A percentile compares a stretch with the other conserved stretches of the same genome.
Conservation (phyloP, 495 filamentous ascomycete genomes). For the Aspergillus sclerotiicarbonarius region DNA sequence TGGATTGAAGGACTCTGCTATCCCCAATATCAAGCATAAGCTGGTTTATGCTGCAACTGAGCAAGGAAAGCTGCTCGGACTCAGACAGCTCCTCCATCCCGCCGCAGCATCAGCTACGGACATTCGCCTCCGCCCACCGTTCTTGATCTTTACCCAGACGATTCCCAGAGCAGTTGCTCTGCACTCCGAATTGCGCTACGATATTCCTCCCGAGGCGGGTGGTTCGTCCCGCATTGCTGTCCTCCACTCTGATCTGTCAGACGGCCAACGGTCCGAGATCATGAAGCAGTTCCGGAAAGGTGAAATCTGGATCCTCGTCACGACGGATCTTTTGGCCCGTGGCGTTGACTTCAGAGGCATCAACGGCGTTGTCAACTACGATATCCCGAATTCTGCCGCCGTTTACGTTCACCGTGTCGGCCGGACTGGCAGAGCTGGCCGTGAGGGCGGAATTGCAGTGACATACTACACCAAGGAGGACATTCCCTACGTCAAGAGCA, state of each 20-base stretch:
- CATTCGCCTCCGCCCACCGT: conserved; percentile 75
- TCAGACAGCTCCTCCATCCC: conserved; percentile 89
- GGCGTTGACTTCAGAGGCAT: conserved; percentile 90
- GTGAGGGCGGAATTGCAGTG: conserved; percentile 85
- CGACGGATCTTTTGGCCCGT: conserved; percentile 86
- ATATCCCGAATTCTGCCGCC: conserved; percentile 83
- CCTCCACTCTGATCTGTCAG: conserved; percentile 82
- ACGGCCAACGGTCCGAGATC: conserved; percentile 67
- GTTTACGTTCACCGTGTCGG: conserved; percentile 93
- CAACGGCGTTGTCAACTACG: conserved; percentile 95
- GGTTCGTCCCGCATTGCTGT: conserved; percentile 84
- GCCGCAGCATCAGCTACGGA: conserved; percentile 54
- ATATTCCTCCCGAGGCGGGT: conserved; percentile 85
- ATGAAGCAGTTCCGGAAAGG: conserved; percentile 89
- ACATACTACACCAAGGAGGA: conserved; percentile 96
- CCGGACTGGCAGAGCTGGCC: conserved; percentile 83
- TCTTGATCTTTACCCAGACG: conserved; percentile 92
- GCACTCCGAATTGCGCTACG: conserved; percentile 87
- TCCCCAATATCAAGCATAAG: conserved; percentile 85
- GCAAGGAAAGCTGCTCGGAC: conserved; percentile 85
- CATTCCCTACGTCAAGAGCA: conserved; percentile 81
- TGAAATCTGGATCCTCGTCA: conserved; percentile 94
- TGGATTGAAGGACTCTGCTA: conserved; percentile 89
- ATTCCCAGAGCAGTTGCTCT: conserved; percentile 86
- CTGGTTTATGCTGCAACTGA: conserved; percentile 91